phyloP scores from a whole-genome alignment of 305 asterid genomes.

The Fraxinus platypoda region DNA sequence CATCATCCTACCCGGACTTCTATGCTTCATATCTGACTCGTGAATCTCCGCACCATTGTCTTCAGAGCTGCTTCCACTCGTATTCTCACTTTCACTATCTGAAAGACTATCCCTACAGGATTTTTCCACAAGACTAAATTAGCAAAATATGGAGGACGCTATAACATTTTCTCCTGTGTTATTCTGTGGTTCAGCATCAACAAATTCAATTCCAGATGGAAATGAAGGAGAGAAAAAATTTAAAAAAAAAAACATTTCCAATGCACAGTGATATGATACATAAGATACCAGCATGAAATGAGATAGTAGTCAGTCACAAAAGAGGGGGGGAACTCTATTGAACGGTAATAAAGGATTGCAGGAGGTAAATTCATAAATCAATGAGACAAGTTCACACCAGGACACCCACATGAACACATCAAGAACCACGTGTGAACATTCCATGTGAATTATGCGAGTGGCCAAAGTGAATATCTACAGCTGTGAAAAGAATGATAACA shows the following conservation, averaged over 20 bases:
- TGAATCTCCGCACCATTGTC: constrained; percentile 46
- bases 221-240: neutral
- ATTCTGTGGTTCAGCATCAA: neutral
- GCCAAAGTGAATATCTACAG: neutral
- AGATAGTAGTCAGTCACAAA: neutral
- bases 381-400: neutral
- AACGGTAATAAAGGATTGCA: no score
- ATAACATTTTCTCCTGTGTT: neutral
- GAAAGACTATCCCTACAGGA: constrained; percentile 54
- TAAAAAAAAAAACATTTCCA: neutral
- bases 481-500: neutral
- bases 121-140: constrained; percentile 12
- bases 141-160: neutral
- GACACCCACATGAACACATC: neutral
- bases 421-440: neutral
- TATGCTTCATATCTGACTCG: constrained; percentile 43
- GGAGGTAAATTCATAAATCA: neutral
- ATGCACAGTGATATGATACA: neutral
- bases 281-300: neutral
- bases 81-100: constrained; percentile 50
- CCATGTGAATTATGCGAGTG: neutral
- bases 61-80: constrained; percentile 52
- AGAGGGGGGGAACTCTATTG: no score
- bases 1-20: constrained; percentile 45
- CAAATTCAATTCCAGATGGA: neutral